phyloP scores from a whole-genome alignment of 176 grass and related monocot genomes.

The Aechmea fasciata region DNA sequence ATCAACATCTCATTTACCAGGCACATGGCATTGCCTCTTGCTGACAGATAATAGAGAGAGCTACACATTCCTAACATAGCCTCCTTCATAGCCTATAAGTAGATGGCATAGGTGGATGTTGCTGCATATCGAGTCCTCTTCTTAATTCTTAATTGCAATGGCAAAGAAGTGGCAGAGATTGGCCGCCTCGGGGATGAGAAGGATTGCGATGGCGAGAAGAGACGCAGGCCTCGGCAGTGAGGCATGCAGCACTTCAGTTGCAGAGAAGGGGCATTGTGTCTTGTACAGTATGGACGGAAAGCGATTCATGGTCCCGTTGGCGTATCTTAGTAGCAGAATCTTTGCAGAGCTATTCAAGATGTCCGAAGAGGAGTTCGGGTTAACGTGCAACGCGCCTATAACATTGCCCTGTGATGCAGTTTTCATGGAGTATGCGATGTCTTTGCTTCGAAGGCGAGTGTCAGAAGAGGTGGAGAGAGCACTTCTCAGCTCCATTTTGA shows the following conservation, averaged over 20 bases:
- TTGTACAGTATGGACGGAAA: constrained; percentile 42
- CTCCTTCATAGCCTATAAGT: constrained; percentile 7
- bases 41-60: not conserved
- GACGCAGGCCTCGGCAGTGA: constrained; percentile 3
- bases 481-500: constrained; percentile 38
- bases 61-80: not conserved
- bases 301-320: constrained; percentile 47
- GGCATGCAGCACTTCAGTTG: constrained; percentile 26
- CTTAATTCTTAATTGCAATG: not conserved
- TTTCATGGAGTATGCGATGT: constrained; percentile 52
- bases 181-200: constrained; percentile 7
- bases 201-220: constrained; percentile 5
- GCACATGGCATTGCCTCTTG: not conserved
- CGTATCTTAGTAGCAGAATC: constrained; percentile 32
- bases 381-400: constrained; percentile 36
- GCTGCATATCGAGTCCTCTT: not conserved
- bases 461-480: constrained; percentile 51
- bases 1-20: not conserved
- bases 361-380: constrained; percentile 48
- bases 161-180: constrained; percentile 17
- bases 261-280: constrained; percentile 46
- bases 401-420: constrained; percentile 45
- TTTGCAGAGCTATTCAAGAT: constrained; percentile 49
- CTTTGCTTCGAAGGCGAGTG: constrained; percentile 39
- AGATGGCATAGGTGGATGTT: not conserved